Evolutionary conservation across 2,329 filamentous ascomycete species (phyloP), one percentile per base, ranked within the genome.

Genomic region (Fusarium duplospermum): DNA sequence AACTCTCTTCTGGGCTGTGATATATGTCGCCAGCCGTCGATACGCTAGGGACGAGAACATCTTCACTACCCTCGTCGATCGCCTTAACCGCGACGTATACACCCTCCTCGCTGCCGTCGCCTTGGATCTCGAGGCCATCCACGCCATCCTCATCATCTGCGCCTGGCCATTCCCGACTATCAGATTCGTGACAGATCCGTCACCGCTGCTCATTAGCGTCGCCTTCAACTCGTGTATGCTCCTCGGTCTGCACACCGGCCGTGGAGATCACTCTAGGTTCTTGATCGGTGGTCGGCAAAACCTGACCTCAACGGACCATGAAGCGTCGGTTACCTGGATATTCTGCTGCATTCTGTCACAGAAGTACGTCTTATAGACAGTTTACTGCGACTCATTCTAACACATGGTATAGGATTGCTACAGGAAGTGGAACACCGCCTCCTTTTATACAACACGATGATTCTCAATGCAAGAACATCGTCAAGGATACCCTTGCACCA

Each of bases 1-100:
- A 2, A 81, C 87, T 10, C 83, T 90, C 8, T 90, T 90, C 75
- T 90, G 88, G 88, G 82, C 85, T n/a, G 83, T 90, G 64, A 81
- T 90, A 47, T 85, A 84, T 69, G 84, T 88, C 20, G 82, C 86
- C 9, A 86, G 84, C 29, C 86, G 88, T 3, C 85, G 87, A 1
- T 88, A 88, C 71, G 82, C 86, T 5, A 84, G 83, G 42, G 84
- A 84, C 47, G 76, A 82, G 2, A 81, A 81, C 4, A 77, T 87
- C 22, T 83, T 87, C 20, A 78, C 82, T 1, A 85, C 87, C 47
- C 78, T 89, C 6, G 81, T 85, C 47, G 86, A 88, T n/a, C 80
- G 85, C 16, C 80, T 90, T 10, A 82, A 82, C 66, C 80, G 82
- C 2, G 86, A 88, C 67, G 81, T 88, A 11, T 87, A 85, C 82